Evolutionary conservation across 129 eudicot genomes (phyloP).

Genomic region (Helianthus tuberosus): DNA sequence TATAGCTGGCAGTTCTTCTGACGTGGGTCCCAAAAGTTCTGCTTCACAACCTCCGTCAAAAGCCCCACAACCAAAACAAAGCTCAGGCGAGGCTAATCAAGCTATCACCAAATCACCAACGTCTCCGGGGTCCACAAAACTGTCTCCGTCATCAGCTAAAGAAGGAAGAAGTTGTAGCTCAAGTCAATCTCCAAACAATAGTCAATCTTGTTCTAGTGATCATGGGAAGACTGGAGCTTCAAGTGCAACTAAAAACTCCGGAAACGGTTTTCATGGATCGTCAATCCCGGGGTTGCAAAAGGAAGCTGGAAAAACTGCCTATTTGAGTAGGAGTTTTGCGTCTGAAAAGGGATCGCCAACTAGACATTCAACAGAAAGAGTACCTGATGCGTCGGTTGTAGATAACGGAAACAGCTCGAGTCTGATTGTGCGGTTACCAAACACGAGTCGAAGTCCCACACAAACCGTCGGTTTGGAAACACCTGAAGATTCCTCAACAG

Average conservation of each 20-base stretch:
- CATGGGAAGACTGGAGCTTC: conserved; percentile 48
- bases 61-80: conserved; percentile 40
- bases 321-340: conserved; percentile 35
- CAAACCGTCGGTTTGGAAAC: conserved; percentile 58
- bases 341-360: conserved; percentile 61
- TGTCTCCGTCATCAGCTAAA: conserved; percentile 49
- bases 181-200: conserved; percentile 79
- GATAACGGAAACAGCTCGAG: conserved; percentile 62
- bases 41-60: conserved; percentile 56
- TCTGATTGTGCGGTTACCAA: conserved; percentile 74
- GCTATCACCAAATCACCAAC: conserved; percentile 47
- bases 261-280: conserved; percentile 55
- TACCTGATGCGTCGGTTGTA: conserved; percentile 35
- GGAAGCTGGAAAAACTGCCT: conserved; percentile 50
- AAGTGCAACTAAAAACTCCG: conserved; percentile 52
- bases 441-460: conserved; percentile 59
- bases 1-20: conserved; percentile 37
- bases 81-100: conserved; percentile 35
- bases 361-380: conserved; percentile 29
- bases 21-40: conserved; percentile 46
- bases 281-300: conserved; percentile 47
- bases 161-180: conserved; percentile 68
- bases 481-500: conserved; percentile 43
- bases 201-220: conserved; percentile 67
- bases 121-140: conserved; percentile 50